Conservation (phyloP, 2,329 filamentous ascomycete genomes). For the Xylaria sp. region DNA sequence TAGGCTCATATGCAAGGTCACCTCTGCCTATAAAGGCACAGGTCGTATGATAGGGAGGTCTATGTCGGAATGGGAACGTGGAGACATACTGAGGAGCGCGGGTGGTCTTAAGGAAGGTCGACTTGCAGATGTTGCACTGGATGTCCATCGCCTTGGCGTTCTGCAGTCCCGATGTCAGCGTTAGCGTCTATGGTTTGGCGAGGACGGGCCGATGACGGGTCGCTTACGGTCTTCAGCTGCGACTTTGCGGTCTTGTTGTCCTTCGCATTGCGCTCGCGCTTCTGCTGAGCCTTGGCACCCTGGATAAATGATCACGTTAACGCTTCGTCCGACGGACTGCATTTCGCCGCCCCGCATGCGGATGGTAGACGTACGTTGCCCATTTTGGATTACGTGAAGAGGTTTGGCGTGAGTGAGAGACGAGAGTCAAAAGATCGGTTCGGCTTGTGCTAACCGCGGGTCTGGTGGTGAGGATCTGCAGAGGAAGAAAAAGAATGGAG, state of each 20-base stretch:
- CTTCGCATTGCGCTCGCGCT: conserved; percentile 74
- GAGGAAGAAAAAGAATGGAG: conserved; percentile 27
- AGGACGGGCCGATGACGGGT: background rate
- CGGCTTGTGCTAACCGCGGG: conserved; percentile 8
- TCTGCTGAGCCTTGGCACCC: conserved; percentile 72
- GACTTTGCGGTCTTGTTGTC: conserved; percentile 65
- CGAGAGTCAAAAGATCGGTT: background rate
- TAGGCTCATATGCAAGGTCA: background rate
- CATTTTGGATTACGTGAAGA: conserved; percentile 21
- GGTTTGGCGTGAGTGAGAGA: background rate
- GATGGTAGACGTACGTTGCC: conserved; percentile 26
- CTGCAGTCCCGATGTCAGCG: conserved; percentile 45
- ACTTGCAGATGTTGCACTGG: conserved; percentile 77
- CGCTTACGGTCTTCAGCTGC: conserved; percentile 68
- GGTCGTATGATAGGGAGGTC: background rate
- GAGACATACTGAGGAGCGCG: conserved; percentile 69
- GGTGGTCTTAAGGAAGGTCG: conserved; percentile 79
- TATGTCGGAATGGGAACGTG: background rate
- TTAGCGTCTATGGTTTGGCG: background rate
- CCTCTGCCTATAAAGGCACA: background rate
- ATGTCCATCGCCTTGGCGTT: conserved; percentile 77
- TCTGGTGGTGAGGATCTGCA: conserved; percentile 19
- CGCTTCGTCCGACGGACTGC: background rate
- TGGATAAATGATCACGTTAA: conserved; percentile 36
- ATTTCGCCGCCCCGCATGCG: background rate